A percentile compares a stretch with the other conserved stretches of the same genome.
These are phyloP conservation scores for Xerocomus minutiporus DNA, from an alignment of 1,284 basidiomycete genomes.

Conservation along the genomic window DNA sequence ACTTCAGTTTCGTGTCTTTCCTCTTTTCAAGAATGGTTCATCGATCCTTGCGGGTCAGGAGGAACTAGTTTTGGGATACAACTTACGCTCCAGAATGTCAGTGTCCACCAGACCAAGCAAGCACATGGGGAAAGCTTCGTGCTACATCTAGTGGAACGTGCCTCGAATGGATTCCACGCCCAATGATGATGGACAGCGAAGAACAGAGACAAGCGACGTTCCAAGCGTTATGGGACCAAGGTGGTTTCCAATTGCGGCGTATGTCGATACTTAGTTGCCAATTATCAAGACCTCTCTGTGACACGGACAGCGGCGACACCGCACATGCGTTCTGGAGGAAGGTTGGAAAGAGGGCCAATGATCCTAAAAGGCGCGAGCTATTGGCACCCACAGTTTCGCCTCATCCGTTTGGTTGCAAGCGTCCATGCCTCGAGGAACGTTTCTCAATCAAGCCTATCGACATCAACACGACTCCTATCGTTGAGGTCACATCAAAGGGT, in stretches of 20 bases:
- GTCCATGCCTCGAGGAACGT: slow-evolving; percentile 6
- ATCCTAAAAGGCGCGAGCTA: slow-evolving; percentile 15
- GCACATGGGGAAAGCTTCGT: slow-evolving; percentile 6
- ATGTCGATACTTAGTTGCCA: slow-evolving; percentile 9
- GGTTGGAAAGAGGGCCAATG: slow-evolving; percentile 12
- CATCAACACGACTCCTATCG: not conserved
- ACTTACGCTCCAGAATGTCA: not conserved
- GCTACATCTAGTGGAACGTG: slow-evolving; percentile 1
- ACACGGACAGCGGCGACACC: slow-evolving; percentile 5
- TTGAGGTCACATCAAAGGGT: slow-evolving; percentile 6
- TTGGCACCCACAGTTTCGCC: slow-evolving; percentile 12
- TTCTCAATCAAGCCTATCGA: slow-evolving; percentile 12
- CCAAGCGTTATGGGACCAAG: slow-evolving; percentile 11
- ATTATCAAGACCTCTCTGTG: slow-evolving; percentile 12
- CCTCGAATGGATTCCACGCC: not conserved
- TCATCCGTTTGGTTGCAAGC: slow-evolving; percentile 19
- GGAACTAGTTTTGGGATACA: no score
- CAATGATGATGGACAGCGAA: slow-evolving; percentile 13
- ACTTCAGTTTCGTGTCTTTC: no score
- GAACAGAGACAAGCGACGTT: slow-evolving; percentile 10
- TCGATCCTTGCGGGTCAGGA: no score
- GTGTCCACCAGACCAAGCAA: slow-evolving; percentile 9
- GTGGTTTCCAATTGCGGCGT: slow-evolving; percentile 15
- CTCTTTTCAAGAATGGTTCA: no score
- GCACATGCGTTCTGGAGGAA: slow-evolving; percentile 20